Conservation (phyloP, 176 grass and related monocot species). For the Ananas comosus region DNA sequence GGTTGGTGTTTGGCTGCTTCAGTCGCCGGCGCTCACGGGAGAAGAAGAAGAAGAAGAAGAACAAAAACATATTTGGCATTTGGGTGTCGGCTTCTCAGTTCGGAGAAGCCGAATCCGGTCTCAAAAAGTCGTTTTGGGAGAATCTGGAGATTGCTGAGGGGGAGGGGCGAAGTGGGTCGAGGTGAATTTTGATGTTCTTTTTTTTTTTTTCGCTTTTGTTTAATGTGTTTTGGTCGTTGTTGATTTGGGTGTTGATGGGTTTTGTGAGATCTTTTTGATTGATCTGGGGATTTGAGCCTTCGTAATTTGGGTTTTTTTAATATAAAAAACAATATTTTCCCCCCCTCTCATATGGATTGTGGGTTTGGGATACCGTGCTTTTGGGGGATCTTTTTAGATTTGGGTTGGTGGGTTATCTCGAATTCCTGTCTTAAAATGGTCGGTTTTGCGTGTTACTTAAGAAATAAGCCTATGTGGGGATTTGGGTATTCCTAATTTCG, state of each 20-base stretch:
- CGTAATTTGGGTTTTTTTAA: background rate
- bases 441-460: background rate
- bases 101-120: too few relatives aligned
- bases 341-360: background rate
- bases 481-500: background rate
- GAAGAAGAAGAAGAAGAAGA: background rate
- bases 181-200: conserved; percentile 8
- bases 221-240: background rate
- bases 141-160: background rate
- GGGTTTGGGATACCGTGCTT: background rate
- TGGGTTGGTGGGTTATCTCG: background rate
- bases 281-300: background rate
- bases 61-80: background rate
- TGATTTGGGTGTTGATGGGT: background rate
- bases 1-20: background rate
- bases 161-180: conserved; percentile 1
- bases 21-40: background rate
- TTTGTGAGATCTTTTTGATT: background rate
- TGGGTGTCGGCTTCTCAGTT: background rate
- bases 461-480: too few relatives aligned
- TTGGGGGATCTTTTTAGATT: background rate
- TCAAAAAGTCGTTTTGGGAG: too few relatives aligned
- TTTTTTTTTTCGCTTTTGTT: background rate
- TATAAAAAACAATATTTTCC: too few relatives aligned
- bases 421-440: background rate